Percentiles rank a stretch among this genome's conserved stretches.
phyloP scores from a whole-genome alignment of 1,284 basidiomycete genomes.

The Ustilago hordei region DNA sequence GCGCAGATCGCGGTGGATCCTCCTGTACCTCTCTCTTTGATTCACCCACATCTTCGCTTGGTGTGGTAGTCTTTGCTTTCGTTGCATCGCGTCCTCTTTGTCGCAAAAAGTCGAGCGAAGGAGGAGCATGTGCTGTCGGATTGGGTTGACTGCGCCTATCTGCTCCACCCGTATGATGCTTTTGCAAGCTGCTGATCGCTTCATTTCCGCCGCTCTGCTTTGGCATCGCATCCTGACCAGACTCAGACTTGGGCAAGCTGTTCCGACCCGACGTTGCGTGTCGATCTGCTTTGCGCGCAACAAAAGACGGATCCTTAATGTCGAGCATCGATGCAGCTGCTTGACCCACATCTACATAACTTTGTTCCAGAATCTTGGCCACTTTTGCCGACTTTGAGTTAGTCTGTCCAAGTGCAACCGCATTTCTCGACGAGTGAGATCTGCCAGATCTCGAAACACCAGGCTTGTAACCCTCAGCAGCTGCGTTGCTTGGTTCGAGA shows the following conservation, averaged over 20 bases:
- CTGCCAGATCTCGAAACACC: slow-evolving; percentile 14
- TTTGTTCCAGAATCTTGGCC: slow-evolving; percentile 46
- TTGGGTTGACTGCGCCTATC: neutral
- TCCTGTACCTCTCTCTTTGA: neutral
- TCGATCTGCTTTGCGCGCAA: neutral
- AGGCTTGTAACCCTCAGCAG: slow-evolving; percentile 36
- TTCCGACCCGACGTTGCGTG: neutral
- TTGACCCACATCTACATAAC: slow-evolving; percentile 54
- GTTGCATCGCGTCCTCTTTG: slow-evolving; percentile 39
- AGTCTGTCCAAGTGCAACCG: neutral
- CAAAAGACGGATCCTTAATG: slow-evolving; percentile 30
- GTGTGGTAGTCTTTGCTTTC: slow-evolving; percentile 5
- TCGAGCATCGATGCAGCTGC: slow-evolving; percentile 54
- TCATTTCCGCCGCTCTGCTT: neutral
- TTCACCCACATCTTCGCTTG: neutral
- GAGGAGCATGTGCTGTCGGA: slow-evolving; percentile 16
- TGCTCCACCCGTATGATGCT: slow-evolving; percentile 13
- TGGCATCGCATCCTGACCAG: neutral
- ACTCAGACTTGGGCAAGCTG: neutral
- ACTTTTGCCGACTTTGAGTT: slow-evolving; percentile 2
- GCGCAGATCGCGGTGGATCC: neutral
- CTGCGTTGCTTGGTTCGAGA: slow-evolving; percentile 38
- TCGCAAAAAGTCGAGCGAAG: slow-evolving; percentile 45
- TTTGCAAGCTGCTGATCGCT: slow-evolving; percentile 16
- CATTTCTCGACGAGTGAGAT: neutral